Conservation (phyloP, 192 early-diverging fungal species). For the Backusella parvicylindrica region DNA sequence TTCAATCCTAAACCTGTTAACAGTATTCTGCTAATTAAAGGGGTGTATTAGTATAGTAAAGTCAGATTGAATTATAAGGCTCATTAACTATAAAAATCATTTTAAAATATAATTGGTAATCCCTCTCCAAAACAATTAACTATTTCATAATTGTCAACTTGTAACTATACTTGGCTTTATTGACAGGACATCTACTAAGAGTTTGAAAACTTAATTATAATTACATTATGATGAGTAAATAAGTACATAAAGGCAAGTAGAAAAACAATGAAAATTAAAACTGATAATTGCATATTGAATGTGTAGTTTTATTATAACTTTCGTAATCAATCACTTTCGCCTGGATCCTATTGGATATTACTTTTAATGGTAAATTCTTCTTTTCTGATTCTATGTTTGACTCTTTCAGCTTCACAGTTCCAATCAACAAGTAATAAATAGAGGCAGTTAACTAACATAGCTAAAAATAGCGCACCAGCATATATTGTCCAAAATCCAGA, state of each 20-base stretch:
- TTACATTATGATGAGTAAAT: neutral
- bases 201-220: neutral
- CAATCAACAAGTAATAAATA: conserved; percentile 19
- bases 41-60: neutral
- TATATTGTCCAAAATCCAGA: conserved; percentile 60
- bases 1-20: neutral
- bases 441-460: neutral
- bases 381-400: neutral
- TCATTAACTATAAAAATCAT: neutral
- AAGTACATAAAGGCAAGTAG: neutral
- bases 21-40: neutral
- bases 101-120: neutral
- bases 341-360: neutral
- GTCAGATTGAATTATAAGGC: neutral
- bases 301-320: neutral
- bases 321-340: neutral
- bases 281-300: neutral
- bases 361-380: conserved; percentile 10
- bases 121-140: neutral
- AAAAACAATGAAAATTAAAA: neutral
- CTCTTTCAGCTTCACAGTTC: conserved; percentile 11
- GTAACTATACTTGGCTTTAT: neutral
- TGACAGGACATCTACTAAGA: neutral
- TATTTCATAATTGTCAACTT: neutral
- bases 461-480: conserved; percentile 33